Conservation (phyloP, 2,329 filamentous ascomycete genomes). For the Clonostachys rhizophaga region DNA sequence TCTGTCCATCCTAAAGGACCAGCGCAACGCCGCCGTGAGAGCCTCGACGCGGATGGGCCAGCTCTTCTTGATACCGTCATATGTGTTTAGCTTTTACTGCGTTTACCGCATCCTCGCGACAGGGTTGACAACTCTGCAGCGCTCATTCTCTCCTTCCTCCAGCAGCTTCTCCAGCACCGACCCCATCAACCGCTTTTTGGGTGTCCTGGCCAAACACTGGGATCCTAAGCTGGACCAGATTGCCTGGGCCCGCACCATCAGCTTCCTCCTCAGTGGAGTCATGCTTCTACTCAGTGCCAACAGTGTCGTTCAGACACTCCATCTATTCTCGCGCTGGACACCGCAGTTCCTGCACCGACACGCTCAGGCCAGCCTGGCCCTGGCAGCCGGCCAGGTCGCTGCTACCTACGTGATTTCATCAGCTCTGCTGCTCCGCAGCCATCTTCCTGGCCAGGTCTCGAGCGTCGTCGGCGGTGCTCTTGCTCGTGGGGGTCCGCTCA, state of each 20-base stretch:
- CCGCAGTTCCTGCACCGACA: conserved; percentile 70
- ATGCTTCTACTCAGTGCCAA: conserved; percentile 80
- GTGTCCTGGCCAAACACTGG: conserved; percentile 77
- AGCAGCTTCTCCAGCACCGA: conserved; percentile 62
- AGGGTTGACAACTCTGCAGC: conserved; percentile 60
- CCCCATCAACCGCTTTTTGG: conserved; percentile 79
- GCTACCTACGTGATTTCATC: conserved; percentile 84
- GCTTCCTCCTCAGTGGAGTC: conserved; percentile 75
- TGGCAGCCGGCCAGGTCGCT: conserved; percentile 74
- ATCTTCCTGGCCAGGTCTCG: conserved; percentile 72
- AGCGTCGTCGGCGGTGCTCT: conserved; percentile 74
- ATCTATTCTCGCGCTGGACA: conserved; percentile 71
- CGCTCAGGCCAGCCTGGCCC: conserved; percentile 64
- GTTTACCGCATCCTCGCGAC: conserved; percentile 78
- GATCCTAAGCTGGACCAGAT: conserved; percentile 77
- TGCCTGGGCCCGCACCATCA: conserved; percentile 81
- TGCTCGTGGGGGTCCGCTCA: conserved; percentile 49
- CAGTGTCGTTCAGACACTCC: conserved; percentile 79
- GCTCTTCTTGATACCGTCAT: conserved; percentile 56
- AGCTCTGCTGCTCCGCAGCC: conserved; percentile 71
- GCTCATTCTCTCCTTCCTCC: conserved; percentile 30
- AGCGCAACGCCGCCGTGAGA: conserved; percentile 59
- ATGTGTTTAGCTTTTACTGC: conserved; percentile 76
- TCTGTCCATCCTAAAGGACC: conserved; percentile 57
- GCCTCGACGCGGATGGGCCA: conserved; percentile 64